Evolutionary conservation across 768 basidiomycete species (phyloP).

Genomic region (Chalciporus chontae): DNA sequence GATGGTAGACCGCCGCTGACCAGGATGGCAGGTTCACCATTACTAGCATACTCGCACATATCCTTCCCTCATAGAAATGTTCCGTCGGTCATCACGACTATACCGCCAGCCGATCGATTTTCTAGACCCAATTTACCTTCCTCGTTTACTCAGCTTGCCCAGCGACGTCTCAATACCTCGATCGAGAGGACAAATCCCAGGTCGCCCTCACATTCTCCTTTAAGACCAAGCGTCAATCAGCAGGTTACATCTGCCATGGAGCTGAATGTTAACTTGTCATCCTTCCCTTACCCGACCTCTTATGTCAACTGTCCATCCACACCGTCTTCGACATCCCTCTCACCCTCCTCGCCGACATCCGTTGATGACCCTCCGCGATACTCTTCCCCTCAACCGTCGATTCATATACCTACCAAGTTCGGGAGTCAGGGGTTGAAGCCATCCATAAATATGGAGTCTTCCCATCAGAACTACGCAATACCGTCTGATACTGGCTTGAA

Average conservation of each 20-base stretch:
- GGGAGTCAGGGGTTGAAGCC: slow-evolving; percentile 18
- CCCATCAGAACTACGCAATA: slow-evolving; percentile 11
- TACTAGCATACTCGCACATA: slow-evolving; percentile 15
- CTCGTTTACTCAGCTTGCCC: slow-evolving; percentile 22
- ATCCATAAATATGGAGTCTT: slow-evolving; percentile 4
- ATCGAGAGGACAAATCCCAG: slow-evolving; percentile 27
- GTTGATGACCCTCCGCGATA: slow-evolving; percentile 18
- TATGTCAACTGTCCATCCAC: slow-evolving; percentile 54
- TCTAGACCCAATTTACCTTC: slow-evolving; percentile 14
- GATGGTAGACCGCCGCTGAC: slow-evolving; percentile 5
- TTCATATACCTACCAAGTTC: slow-evolving; percentile 16
- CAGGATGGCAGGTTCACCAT: slow-evolving; percentile 8
- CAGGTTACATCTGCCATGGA: slow-evolving; percentile 12
- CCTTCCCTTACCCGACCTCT: slow-evolving; percentile 23
- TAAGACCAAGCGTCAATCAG: slow-evolving; percentile 19
- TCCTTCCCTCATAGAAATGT: slow-evolving; percentile 44
- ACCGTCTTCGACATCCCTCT: slow-evolving; percentile 54
- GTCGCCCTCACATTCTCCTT: slow-evolving; percentile 31
- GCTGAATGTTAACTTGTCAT: slow-evolving; percentile 8
- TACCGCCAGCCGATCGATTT: slow-evolving; percentile 25
- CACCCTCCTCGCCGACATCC: slow-evolving; percentile 40
- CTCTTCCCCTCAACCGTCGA: slow-evolving; percentile 17
- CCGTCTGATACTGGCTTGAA: slow-evolving; percentile 15
- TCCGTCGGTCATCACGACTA: slow-evolving; percentile 47
- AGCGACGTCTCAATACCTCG: slow-evolving; percentile 21